These are phyloP conservation scores for Colletotrichum aenigma DNA, from an alignment of 2,329 filamentous ascomycete genomes.

Conservation along the genomic window DNA sequence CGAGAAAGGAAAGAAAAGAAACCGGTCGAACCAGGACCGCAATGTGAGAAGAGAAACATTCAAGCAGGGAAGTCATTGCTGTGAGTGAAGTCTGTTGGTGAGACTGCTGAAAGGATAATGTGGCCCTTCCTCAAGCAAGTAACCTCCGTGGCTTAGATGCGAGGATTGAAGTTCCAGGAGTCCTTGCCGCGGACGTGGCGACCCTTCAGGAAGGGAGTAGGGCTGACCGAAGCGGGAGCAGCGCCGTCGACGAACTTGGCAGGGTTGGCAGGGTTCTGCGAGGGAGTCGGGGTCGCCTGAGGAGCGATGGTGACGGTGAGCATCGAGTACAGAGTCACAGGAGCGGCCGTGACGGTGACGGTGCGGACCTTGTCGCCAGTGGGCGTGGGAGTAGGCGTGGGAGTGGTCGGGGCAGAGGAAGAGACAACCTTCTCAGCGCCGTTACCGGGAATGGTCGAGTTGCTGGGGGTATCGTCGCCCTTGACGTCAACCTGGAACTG, in stretches of 20 bases:
- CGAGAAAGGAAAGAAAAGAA: background rate
- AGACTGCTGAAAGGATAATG: background rate
- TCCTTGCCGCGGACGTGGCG: slow-evolving; percentile 12
- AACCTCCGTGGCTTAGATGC: background rate
- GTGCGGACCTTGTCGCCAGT: slow-evolving; percentile 1
- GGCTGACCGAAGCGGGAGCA: slow-evolving; percentile 12
- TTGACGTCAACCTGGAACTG: slow-evolving; percentile 49
- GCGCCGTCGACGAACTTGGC: slow-evolving; percentile 39
- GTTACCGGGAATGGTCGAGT: slow-evolving; percentile 20
- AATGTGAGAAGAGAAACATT: background rate
- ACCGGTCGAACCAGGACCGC: background rate
- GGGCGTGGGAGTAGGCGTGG: slow-evolving; percentile 5
- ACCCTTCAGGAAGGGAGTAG: slow-evolving; percentile 15
- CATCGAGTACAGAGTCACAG: slow-evolving; percentile 13
- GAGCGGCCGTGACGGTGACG: slow-evolving; percentile 21
- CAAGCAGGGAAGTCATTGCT: background rate
- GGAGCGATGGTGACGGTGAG: slow-evolving; percentile 43
- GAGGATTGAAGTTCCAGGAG: slow-evolving; percentile 17
- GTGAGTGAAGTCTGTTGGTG: background rate
- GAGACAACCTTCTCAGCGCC: slow-evolving; percentile 22
- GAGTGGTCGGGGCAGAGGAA: slow-evolving; percentile 21
- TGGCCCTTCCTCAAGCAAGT: background rate
- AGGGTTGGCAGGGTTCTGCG: slow-evolving; percentile 42
- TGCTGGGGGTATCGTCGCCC: slow-evolving; percentile 16
- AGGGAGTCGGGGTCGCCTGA: slow-evolving; percentile 36